phyloP scores from a whole-genome alignment of 768 basidiomycete genomes.

The Ramaria sp. region DNA sequence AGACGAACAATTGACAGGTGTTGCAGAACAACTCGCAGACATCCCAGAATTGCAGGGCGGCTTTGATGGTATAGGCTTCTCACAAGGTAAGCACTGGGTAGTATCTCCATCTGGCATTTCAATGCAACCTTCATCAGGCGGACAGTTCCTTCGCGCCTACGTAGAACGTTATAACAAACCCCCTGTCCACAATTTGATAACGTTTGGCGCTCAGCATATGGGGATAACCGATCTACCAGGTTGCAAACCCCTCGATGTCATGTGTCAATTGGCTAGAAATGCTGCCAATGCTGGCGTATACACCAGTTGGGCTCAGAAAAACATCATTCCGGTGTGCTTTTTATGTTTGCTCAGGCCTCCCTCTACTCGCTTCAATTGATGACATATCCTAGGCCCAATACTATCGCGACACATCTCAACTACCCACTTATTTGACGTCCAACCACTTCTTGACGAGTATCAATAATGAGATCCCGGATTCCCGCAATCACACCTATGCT shows the following conservation, averaged over 20 bases:
- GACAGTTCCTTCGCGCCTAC: conserved; percentile 82
- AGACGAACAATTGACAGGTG: conserved; percentile 54
- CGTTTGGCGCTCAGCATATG: conserved; percentile 84
- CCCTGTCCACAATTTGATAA: conserved; percentile 69
- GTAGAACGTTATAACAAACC: conserved; percentile 67
- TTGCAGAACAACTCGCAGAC: conserved; percentile 50
- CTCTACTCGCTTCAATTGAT: neutral
- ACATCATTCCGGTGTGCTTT: conserved; percentile 62
- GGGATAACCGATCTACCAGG: conserved; percentile 67
- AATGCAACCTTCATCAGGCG: conserved; percentile 31
- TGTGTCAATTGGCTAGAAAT: conserved; percentile 59
- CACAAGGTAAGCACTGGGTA: conserved; percentile 45
- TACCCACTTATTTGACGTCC: conserved; percentile 44
- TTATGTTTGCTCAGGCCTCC: neutral
- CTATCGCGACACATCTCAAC: conserved; percentile 60
- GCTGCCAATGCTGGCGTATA: conserved; percentile 59
- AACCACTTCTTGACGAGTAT: conserved; percentile 64
- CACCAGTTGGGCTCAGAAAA: conserved; percentile 61
- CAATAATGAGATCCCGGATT: conserved; percentile 61
- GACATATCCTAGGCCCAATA: conserved; percentile 60
- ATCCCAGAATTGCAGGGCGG: conserved; percentile 57
- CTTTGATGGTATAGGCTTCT: conserved; percentile 84
- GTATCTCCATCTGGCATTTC: neutral
- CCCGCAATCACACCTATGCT: conserved; percentile 50
- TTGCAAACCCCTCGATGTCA: conserved; percentile 53